Percentiles rank a stretch among this genome's conserved stretches.
These are phyloP conservation scores for Astragalus glycyphyllos DNA, from an alignment of 306 rosid genomes.

Conservation along the genomic window DNA sequence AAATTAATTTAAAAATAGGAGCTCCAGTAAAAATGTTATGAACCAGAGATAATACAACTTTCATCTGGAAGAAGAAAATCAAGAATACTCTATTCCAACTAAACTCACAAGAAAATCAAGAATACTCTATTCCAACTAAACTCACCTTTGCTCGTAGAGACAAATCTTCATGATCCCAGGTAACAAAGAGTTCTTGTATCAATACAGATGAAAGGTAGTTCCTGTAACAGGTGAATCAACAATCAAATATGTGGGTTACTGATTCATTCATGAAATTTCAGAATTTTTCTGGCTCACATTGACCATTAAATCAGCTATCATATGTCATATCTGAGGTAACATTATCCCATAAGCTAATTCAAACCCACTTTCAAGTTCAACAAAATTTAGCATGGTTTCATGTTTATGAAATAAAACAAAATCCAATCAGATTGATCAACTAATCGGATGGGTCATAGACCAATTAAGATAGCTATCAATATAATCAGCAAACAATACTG, in stretches of 20 bases:
- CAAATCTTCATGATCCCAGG: conserved; percentile 98
- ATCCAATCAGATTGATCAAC: conserved; percentile 29
- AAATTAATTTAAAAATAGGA: background rate
- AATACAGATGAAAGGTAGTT: conserved; percentile 96
- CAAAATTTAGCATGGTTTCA: conserved; percentile 25
- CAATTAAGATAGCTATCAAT: conserved; percentile 22
- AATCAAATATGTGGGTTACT: conserved; percentile 30
- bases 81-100: conserved; percentile 25
- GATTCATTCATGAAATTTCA: conserved; percentile 8
- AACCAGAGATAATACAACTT: conserved; percentile 20
- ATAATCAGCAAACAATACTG: conserved; percentile 21
- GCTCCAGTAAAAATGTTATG: conserved; percentile 1
- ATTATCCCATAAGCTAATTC: conserved; percentile 22
- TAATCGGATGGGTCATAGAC: conserved; percentile 23
- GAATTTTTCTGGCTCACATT: conserved; percentile 6
- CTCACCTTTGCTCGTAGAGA: conserved; percentile 87
- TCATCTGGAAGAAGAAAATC: conserved; percentile 29
- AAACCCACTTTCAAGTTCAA: background rate
- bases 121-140: conserved; percentile 32
- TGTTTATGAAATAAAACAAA: conserved; percentile 6
- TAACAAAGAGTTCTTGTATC: conserved; percentile 94
- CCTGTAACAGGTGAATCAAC: conserved; percentile 55
- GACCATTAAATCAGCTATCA: conserved; percentile 16
- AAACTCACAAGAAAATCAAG: conserved; percentile 49
- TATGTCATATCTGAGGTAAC: background rate